Evolutionary conservation across 2,329 filamentous ascomycete genomes (phyloP).

Genomic region (Colletotrichum navitas): DNA sequence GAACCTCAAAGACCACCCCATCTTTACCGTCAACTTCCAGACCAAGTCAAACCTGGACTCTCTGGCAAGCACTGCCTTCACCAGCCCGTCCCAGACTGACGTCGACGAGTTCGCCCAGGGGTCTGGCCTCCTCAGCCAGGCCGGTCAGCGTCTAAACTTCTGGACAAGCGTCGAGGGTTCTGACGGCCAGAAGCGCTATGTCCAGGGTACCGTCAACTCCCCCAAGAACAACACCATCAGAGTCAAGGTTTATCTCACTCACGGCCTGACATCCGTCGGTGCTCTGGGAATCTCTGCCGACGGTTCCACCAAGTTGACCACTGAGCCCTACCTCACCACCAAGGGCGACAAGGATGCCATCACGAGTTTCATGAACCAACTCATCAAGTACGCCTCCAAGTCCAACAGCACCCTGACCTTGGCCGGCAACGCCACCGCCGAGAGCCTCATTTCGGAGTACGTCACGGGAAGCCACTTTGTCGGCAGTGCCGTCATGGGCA

Average conservation of each 20-base stretch:
- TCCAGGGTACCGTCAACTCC: constrained; percentile 62
- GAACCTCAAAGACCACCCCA: constrained; percentile 53
- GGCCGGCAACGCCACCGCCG: constrained; percentile 44
- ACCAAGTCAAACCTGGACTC: constrained; percentile 46
- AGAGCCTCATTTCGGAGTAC: constrained; percentile 45
- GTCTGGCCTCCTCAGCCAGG: constrained; percentile 58
- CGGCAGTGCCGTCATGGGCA: constrained; percentile 63
- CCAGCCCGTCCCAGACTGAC: constrained; percentile 46
- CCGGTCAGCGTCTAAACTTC: constrained; percentile 60
- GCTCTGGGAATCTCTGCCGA: constrained; percentile 57
- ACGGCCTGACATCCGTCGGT: constrained; percentile 62
- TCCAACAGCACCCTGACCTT: constrained; percentile 45
- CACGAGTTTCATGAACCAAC: constrained; percentile 46
- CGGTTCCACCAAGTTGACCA: constrained; percentile 57
- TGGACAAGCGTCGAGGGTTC: constrained; percentile 59
- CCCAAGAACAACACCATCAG: constrained; percentile 57
- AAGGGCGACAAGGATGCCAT: constrained; percentile 48
- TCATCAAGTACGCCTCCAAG: constrained; percentile 47
- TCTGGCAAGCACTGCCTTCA: constrained; percentile 28
- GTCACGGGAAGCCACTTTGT: constrained; percentile 48
- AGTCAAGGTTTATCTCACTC: constrained; percentile 64
- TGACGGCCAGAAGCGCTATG: constrained; percentile 53
- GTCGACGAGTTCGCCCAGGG: constrained; percentile 52
- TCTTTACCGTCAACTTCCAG: constrained; percentile 48
- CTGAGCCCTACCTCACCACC: constrained; percentile 52